Conservation (phyloP, 148 eudicot genomes). For the Camellia sinensis region DNA sequence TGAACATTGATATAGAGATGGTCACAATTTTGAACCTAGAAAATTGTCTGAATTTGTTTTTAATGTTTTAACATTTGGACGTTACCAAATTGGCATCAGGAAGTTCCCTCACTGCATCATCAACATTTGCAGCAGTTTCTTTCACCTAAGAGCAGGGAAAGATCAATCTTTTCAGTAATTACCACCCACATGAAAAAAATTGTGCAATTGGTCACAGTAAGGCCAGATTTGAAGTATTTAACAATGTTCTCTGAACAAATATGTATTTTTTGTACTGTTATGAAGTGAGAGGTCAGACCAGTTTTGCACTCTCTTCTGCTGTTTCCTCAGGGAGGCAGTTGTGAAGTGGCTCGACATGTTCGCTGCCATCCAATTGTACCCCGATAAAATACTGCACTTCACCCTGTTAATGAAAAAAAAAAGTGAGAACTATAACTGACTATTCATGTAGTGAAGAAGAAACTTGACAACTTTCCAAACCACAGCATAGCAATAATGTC, state of each 20-base stretch:
- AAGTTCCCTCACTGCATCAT: conserved; percentile 84
- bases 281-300: conserved; percentile 33
- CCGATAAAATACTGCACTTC: conserved; percentile 76
- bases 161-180: not conserved
- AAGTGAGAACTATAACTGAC: not conserved
- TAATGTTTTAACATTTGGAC: not conserved
- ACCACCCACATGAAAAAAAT: not conserved
- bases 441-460: not conserved
- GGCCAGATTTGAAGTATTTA: not conserved
- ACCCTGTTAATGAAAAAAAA: conserved; percentile 47
- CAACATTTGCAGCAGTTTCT: conserved; percentile 88
- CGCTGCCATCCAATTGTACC: conserved; percentile 59
- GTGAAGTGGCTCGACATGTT: conserved; percentile 88
- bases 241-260: not conserved
- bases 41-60: not conserved
- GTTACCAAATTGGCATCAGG: conserved; percentile 94
- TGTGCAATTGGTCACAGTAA: not conserved
- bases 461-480: not conserved
- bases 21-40: not conserved
- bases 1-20: conserved; percentile 23
- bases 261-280: not conserved
- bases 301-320: conserved; percentile 61
- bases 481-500: not conserved
- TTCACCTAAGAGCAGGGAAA: conserved; percentile 48
- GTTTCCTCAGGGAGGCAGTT: conserved; percentile 69